phyloP scores from a whole-genome alignment of 2,329 filamentous ascomycete species.

The Pseudogymnoascus sp. region DNA sequence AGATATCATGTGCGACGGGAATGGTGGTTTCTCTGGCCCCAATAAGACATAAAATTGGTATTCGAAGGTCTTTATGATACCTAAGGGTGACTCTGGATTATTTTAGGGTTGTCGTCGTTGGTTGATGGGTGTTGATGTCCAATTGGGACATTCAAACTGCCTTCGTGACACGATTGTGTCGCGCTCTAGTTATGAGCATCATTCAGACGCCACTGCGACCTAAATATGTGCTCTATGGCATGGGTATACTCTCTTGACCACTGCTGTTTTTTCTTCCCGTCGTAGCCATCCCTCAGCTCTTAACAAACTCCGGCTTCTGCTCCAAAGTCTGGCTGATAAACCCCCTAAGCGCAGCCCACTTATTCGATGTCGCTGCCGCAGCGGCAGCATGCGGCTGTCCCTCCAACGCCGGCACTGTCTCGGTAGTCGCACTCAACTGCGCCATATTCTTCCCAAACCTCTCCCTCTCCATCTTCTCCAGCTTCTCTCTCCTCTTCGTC shows the following conservation, averaged over 20 bases:
- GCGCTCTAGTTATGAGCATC: background rate
- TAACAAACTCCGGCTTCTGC: conserved; percentile 66
- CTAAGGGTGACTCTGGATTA: background rate
- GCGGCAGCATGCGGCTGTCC: conserved; percentile 5
- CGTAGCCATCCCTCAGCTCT: conserved; percentile 13
- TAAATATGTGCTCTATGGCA: background rate
- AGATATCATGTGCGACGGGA: background rate
- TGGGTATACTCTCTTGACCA: conserved; percentile 1
- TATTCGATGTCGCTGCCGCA: conserved; percentile 38
- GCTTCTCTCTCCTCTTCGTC: conserved; percentile 70
- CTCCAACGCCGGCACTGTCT: conserved; percentile 24
- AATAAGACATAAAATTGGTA: background rate
- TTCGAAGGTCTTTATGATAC: background rate
- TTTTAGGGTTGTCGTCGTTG: background rate
- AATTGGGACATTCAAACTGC: background rate
- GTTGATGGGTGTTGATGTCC: background rate
- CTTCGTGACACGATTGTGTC: background rate
- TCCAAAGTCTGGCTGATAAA: conserved; percentile 88
- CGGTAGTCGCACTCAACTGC: conserved; percentile 43
- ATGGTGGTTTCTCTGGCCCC: background rate
- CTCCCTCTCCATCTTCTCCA: conserved; percentile 74
- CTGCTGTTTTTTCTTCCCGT: background rate
- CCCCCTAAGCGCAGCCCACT: conserved; percentile 73
- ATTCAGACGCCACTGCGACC: background rate
- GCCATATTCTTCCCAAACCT: conserved; percentile 80